Percentiles rank a stretch among this genome's conserved stretches.
phyloP scores from a whole-genome alignment of 345 rosid genomes.

The Brassica incana region DNA sequence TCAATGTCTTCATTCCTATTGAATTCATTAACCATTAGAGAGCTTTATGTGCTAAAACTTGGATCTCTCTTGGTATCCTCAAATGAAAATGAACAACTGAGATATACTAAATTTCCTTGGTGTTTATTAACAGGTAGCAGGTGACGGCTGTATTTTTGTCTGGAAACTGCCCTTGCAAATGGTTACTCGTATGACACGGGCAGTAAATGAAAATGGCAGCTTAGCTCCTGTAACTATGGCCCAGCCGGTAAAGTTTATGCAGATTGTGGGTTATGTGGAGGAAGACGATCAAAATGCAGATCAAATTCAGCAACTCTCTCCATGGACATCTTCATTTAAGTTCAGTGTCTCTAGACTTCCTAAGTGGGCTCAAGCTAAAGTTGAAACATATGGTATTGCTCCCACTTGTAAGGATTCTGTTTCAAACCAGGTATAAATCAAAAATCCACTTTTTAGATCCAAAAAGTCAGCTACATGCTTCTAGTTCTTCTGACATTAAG shows the following conservation, averaged over 20 bases:
- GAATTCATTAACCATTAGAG: neutral
- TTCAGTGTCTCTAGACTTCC: constrained; percentile 84
- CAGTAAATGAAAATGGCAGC: constrained; percentile 46
- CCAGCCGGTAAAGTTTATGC: constrained; percentile 44
- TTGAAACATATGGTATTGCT: constrained; percentile 39
- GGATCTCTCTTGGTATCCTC: constrained; percentile 12
- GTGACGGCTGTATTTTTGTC: constrained; percentile 77
- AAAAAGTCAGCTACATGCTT: neutral
- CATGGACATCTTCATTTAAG: constrained; percentile 59
- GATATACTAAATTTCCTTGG: constrained; percentile 5
- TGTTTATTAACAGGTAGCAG: constrained; percentile 57
- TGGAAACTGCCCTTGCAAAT: constrained; percentile 71
- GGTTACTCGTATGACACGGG: constrained; percentile 55
- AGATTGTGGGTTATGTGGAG: constrained; percentile 40
- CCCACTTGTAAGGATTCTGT: constrained; percentile 39
- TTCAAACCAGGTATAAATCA: constrained; percentile 54
- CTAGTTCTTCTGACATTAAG: constrained; percentile 6
- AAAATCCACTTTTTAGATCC: neutral
- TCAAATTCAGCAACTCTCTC: constrained; percentile 38
- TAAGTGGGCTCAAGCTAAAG: constrained; percentile 80
- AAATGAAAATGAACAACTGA: neutral
- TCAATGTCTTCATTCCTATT: constrained; percentile 6
- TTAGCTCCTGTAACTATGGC: constrained; percentile 46
- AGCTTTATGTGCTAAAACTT: neutral
- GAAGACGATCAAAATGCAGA: constrained; percentile 33